These are phyloP conservation scores for Knufia fluminis DNA, from an alignment of 2,329 filamentous ascomycete species.

Conservation along the genomic window DNA sequence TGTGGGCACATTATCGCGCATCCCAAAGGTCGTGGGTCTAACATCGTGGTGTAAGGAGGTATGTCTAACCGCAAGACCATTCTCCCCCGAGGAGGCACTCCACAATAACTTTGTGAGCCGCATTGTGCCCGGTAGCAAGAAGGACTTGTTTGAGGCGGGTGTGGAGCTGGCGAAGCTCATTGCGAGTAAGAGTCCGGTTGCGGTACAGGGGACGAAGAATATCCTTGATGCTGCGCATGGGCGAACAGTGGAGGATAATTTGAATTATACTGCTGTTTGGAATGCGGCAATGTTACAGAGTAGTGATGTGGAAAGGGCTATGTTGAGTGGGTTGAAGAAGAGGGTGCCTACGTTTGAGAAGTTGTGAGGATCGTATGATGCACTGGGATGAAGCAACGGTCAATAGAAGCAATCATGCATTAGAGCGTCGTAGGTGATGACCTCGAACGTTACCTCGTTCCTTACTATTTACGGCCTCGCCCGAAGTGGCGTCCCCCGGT, in stretches of 20 bases:
- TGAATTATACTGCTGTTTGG: constrained; percentile 81
- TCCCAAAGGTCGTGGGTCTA: constrained; percentile 37
- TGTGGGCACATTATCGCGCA: constrained; percentile 37
- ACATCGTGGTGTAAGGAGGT: constrained; percentile 43
- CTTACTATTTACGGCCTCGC: constrained; percentile 6
- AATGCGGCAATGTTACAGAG: constrained; percentile 78
- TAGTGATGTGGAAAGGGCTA: constrained; percentile 62
- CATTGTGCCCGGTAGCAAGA: constrained; percentile 42
- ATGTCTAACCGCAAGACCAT: constrained; percentile 34
- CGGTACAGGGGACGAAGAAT: constrained; percentile 80
- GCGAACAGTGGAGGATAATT: constrained; percentile 65
- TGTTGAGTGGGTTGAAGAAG: constrained; percentile 69
- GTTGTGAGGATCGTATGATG: constrained; percentile 41
- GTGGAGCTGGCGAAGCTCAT: constrained; percentile 56
- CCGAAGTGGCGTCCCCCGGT: constrained; percentile 31
- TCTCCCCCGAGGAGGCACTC: constrained; percentile 37
- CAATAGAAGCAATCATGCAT: not conserved
- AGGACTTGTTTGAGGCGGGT: constrained; percentile 52
- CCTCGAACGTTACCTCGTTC: not conserved
- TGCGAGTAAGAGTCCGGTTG: constrained; percentile 75
- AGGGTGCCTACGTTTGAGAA: constrained; percentile 75
- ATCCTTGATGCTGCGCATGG: constrained; percentile 74
- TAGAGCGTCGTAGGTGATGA: not conserved
- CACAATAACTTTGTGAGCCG: constrained; percentile 36
- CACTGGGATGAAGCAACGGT: not conserved